These are phyloP conservation scores for Melampsora larici-populina DNA, from an alignment of 1,284 basidiomycete genomes.

Conservation along the genomic window DNA sequence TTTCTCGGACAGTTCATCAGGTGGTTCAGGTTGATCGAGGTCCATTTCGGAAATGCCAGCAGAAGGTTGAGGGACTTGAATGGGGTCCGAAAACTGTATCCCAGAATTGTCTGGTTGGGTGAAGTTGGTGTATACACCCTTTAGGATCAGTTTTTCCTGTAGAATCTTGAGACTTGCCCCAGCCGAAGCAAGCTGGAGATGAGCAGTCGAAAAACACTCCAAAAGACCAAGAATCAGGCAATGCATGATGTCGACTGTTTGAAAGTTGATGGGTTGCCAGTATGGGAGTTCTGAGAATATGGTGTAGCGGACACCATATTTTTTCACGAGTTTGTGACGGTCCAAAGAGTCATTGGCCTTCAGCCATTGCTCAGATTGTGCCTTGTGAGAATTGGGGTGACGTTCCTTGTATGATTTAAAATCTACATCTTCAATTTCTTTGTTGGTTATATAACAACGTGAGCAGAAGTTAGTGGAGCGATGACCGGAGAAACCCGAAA, in stretches of 20 bases:
- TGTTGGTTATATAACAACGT: background rate
- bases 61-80: too few relatives aligned
- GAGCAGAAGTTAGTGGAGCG: conserved; percentile 11
- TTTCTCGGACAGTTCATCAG: too few relatives aligned
- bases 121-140: too few relatives aligned
- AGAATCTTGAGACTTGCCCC: too few relatives aligned
- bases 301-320: conserved; percentile 25
- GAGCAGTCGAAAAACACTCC: background rate
- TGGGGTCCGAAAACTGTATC: too few relatives aligned
- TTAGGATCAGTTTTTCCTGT: too few relatives aligned
- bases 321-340: background rate
- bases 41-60: too few relatives aligned
- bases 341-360: background rate
- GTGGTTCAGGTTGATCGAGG: too few relatives aligned
- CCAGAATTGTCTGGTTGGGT: too few relatives aligned
- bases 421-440: conserved; percentile 12
- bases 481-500: conserved; percentile 15
- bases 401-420: background rate
- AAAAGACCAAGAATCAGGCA: conserved; percentile 15
- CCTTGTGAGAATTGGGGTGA: too few relatives aligned
- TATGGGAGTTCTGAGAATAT: conserved; percentile 20
- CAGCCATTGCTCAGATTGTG: background rate
- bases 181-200: background rate
- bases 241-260: conserved; percentile 33
- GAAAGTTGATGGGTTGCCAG: conserved; percentile 21